Evolutionary conservation across 202 grass and related monocot species (phyloP).

Genomic region (Digitaria exilis): DNA sequence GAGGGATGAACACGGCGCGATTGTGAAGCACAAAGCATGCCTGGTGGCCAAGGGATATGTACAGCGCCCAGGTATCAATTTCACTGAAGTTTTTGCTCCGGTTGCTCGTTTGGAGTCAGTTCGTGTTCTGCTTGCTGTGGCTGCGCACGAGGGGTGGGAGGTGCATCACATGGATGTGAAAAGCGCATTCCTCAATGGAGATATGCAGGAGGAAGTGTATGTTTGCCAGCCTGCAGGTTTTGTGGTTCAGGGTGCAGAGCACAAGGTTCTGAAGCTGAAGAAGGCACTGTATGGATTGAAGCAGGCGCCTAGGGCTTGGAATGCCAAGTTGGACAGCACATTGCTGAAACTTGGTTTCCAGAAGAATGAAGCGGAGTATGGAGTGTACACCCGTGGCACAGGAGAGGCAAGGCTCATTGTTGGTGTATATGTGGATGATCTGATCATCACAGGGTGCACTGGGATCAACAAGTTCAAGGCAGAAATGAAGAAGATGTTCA

Average conservation of each 20-base stretch:
- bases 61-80: neutral
- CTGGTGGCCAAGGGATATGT: neutral
- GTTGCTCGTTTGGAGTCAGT: neutral
- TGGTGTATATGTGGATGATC: neutral
- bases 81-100: neutral
- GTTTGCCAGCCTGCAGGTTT: neutral
- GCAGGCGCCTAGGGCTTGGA: neutral
- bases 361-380: neutral
- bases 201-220: neutral
- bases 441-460: neutral
- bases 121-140: accelerated
- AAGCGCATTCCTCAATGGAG: neutral
- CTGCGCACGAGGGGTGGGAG: neutral
- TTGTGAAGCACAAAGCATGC: neutral
- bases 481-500: neutral
- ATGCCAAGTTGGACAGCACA: neutral
- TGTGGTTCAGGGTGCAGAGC: accelerated
- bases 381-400: neutral
- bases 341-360: neutral
- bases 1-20: neutral
- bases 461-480: too few species aligned
- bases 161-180: neutral
- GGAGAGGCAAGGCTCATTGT: accelerated
- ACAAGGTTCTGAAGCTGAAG: neutral
- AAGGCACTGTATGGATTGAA: neutral